Evolutionary conservation across 192 early-diverging fungal genomes (phyloP), one percentile per base, ranked within the genome.

Genomic region (Coemansia sp.): DNA sequence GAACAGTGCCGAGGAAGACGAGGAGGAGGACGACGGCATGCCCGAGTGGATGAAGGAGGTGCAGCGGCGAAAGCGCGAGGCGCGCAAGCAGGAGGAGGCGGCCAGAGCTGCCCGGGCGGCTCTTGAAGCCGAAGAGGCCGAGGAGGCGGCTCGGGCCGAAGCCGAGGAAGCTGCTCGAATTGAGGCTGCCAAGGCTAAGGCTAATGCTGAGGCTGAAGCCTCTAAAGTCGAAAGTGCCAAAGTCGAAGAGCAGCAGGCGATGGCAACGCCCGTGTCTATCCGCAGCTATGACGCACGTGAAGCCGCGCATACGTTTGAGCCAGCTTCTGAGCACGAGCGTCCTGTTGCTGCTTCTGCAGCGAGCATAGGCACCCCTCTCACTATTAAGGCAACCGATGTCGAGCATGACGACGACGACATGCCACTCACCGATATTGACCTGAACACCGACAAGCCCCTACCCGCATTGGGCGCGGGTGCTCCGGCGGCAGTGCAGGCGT

Each of bases 1-100:
- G 10, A 21, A 19, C 51, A 22, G 21, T 35, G 46, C 23, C 23
- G 59, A 62, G 25, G 69, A 49, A 6, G 46, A 56, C 2, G 33
- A 30, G 6, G 51, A 57, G 3, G 43, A 47, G 6, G 51, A 57
- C 9, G 43, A 47, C 6, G 44, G 40, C 14, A 54, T 54, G 46
- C 75, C 75, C 0, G 64, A 55, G 51, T 78, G 75, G 75, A 62
- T 78, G 40, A 61, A 68, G 62, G 75, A 78, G 45, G 75, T 72
- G n/a, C 75, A 78, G 65, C 61, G 69, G 35, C 60, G 69, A 4
- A 78, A 71, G 65, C 75, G 58, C 31, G 75, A 68, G 38, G 64
- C 68, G 10, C 53, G 33, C 25, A 61, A 77, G 28, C 62, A 60
- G 44, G 65, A 67, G 33, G 64, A 71, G 48, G 54, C 42, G 3